Evolutionary conservation across 2,329 filamentous ascomycete genomes (phyloP).

Genomic region (Colletotrichum siamense): DNA sequence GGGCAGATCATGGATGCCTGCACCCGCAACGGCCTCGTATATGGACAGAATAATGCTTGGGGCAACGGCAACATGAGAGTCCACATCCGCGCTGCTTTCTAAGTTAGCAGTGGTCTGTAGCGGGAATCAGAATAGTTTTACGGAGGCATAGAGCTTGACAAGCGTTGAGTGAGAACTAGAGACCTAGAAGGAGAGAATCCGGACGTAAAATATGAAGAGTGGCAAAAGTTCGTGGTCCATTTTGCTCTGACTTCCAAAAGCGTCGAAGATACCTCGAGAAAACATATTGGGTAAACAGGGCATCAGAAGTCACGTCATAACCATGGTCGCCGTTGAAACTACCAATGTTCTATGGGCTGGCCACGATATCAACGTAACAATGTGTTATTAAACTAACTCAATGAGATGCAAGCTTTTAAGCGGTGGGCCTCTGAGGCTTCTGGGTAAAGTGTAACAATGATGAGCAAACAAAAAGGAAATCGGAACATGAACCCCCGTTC

Average conservation of each 20-base stretch:
- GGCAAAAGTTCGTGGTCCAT: not conserved
- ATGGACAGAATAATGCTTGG: not conserved
- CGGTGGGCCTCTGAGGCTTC: not conserved
- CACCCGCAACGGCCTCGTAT: constrained; percentile 6
- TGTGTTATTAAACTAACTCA: not conserved
- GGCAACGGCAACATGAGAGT: constrained; percentile 1
- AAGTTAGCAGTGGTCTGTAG: not conserved
- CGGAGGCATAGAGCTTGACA: not conserved
- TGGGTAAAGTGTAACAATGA: not conserved
- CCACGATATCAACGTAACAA: not conserved
- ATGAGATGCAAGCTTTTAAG: not conserved
- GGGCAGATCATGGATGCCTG: constrained; percentile 6
- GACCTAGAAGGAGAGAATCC: not conserved
- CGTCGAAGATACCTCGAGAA: not conserved
- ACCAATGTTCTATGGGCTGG: not conserved
- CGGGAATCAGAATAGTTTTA: not conserved
- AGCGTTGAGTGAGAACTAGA: not conserved
- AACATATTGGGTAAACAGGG: not conserved
- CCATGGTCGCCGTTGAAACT: not conserved
- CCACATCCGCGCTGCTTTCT: not conserved
- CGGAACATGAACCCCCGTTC: not conserved
- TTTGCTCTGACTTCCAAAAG: not conserved
- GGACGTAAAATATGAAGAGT: not conserved
- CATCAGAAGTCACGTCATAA: not conserved
- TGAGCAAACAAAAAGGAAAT: not conserved